Evolutionary conservation across 805 yeast genomes (phyloP), one percentile per base, ranked within the genome.

Genomic region (Lipomyces starkeyi): DNA sequence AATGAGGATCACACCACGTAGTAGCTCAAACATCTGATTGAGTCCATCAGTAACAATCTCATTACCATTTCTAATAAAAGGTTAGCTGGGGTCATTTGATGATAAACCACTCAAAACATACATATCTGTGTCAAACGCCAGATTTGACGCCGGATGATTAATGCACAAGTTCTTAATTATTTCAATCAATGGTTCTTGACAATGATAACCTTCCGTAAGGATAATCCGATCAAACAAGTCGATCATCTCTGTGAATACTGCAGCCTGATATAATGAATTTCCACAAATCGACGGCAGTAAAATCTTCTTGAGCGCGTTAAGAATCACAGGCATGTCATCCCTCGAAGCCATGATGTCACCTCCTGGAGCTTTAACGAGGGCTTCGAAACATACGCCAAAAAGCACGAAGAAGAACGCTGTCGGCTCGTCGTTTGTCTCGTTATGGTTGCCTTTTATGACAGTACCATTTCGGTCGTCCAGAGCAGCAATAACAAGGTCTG

Each of bases 311-410:
- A 93, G 77, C 0, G 90, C 87, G 2, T 80, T 80, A 13, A 80
- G 62, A 84, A 74, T 65, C 2, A 88, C 84, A 37, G 78, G 75
- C 37, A 74, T 65, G 37, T 77, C 78, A 34, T 78, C 78, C 14
- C 69, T 65, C 56, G 73, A 43, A 13, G 67, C 66, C 20, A 65
- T 73, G 49, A 62, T 64, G n/a, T 69, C 61, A 20, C 73, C 73
- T 32, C 71, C 73, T 3, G 73, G 69, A 76, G 79, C 78, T 61
- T 83, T 84, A 59, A 89, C 84, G 69, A 93, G 81, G 0, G 89
- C 85, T 73, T 91, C 97, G 59, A 93, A 83, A 76, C 97, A 91
- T 72, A 91, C 90, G 11, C 97, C 91, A 79, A 90, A 91, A 53
- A 93, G 77, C 37, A 93, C 88, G 75, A 91, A 90, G 78, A 90